Evolutionary conservation across 2,329 filamentous ascomycete species (phyloP).

Genomic region (Penicillium sp.): DNA sequence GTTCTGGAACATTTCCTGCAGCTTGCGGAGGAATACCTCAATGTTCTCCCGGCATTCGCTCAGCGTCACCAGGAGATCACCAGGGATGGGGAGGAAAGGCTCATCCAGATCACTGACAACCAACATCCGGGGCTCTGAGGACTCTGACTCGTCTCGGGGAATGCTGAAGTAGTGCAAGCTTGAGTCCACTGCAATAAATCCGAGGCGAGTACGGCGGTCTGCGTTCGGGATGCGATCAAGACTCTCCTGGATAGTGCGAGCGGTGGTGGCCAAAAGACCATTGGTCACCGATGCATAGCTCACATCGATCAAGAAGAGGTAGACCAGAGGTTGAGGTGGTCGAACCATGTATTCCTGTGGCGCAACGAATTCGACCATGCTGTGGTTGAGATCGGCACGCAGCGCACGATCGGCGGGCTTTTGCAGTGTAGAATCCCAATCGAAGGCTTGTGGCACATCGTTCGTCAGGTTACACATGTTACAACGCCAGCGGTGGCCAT

Average conservation of each 20-base stretch:
- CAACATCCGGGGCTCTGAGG: slow-evolving; percentile 81
- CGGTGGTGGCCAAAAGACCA: slow-evolving; percentile 86
- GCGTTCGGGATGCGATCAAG: slow-evolving; percentile 98
- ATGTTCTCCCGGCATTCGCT: slow-evolving; percentile 87
- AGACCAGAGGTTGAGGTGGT: slow-evolving; percentile 90
- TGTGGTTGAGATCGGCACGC: slow-evolving; percentile 86
- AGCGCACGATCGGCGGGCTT: slow-evolving; percentile 91
- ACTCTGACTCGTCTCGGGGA: slow-evolving; percentile 82
- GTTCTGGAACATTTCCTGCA: slow-evolving; percentile 95
- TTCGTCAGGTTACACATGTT: slow-evolving; percentile 99
- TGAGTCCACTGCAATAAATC: slow-evolving; percentile 93
- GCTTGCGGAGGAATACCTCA: slow-evolving; percentile 83
- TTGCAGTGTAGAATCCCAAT: slow-evolving; percentile 92
- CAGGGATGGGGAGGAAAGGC: slow-evolving; percentile 91
- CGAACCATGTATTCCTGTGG: slow-evolving; percentile 99
- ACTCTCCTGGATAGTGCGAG: slow-evolving; percentile 90
- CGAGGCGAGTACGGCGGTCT: slow-evolving; percentile 84
- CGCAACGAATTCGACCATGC: slow-evolving; percentile 96
- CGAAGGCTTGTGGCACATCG: slow-evolving; percentile 97
- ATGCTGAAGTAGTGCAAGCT: slow-evolving; percentile 96
- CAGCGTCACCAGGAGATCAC: slow-evolving; percentile 85
- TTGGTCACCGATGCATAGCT: slow-evolving; percentile 87
- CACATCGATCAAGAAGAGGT: slow-evolving; percentile 92
- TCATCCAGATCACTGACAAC: slow-evolving; percentile 95
- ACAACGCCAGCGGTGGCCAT: slow-evolving; percentile 96